These are phyloP conservation scores for Xylaria sp. DNA, from an alignment of 495 filamentous ascomycete species.

Conservation along the genomic window DNA sequence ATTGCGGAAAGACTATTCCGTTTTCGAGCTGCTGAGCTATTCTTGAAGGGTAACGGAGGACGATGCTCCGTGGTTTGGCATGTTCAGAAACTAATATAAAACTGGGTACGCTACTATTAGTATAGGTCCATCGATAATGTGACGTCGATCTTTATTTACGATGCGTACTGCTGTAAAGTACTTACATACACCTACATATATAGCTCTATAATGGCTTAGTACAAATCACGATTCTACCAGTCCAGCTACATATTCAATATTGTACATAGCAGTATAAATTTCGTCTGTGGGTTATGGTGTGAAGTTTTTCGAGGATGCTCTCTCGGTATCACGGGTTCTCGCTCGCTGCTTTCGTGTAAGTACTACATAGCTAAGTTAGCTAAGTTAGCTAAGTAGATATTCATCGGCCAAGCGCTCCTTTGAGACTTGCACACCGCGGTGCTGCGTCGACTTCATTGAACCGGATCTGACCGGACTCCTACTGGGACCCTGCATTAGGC, in stretches of 20 bases:
- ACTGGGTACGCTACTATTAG: conserved; percentile 1
- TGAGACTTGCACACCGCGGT: not conserved
- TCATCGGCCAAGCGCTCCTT: conserved; percentile 5
- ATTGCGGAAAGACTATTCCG: too few species aligned
- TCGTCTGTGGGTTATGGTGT: not conserved
- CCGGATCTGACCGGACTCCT: not conserved
- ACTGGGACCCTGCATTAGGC: not conserved
- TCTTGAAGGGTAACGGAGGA: conserved; percentile 18
- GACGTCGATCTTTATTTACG: too few species aligned
- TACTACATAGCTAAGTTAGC: too few species aligned
- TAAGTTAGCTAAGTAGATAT: not conserved
- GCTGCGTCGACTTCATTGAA: not conserved
- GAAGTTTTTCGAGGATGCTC: not conserved
- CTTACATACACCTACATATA: not conserved
- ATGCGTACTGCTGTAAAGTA: not conserved
- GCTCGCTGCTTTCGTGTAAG: not conserved
- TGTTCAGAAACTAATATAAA: not conserved
- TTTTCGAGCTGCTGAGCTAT: too few species aligned
- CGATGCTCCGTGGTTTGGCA: conserved; percentile 4
- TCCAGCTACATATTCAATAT: not conserved
- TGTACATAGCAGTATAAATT: not conserved
- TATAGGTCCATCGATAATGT: too few species aligned
- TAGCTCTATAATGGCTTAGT: not conserved
- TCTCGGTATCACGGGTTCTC: not conserved
- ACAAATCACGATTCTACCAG: not conserved